A percentile compares a stretch with the other conserved stretches of the same genome.
Evolutionary conservation across 2,329 filamentous ascomycete genomes (phyloP).

Genomic region (Arthrinium phaeospermum): DNA sequence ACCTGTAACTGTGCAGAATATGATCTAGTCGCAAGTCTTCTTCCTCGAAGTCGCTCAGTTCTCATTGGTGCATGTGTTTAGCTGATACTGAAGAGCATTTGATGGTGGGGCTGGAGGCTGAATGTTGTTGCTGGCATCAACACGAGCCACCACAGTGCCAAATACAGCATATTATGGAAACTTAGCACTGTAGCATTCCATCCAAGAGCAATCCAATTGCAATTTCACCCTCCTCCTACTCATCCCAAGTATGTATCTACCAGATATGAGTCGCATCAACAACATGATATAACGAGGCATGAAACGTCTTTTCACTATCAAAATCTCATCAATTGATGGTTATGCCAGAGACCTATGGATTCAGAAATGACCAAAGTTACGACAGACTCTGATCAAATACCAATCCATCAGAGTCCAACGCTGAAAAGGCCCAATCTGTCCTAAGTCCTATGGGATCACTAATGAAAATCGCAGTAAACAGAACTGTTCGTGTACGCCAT

Average conservation of each 20-base stretch:
- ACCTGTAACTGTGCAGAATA: background rate
- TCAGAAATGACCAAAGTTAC: background rate
- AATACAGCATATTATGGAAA: background rate
- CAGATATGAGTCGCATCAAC: background rate
- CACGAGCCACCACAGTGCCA: conserved; percentile 3
- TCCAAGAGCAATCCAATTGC: background rate
- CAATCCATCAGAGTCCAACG: conserved; percentile 12
- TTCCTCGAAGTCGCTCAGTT: background rate
- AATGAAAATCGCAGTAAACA: conserved; percentile 8
- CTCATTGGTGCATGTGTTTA: conserved; percentile 10
- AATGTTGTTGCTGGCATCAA: conserved; percentile 13
- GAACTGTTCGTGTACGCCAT: background rate
- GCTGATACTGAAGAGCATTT: conserved; percentile 11
- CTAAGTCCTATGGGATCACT: background rate
- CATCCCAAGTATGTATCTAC: background rate
- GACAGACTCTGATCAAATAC: conserved; percentile 1
- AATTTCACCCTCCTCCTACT: background rate
- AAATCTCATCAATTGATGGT: background rate
- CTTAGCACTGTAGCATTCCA: background rate
- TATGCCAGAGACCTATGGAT: background rate
- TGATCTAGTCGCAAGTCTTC: background rate
- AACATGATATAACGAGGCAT: background rate
- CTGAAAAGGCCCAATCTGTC: background rate
- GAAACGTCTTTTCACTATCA: background rate
- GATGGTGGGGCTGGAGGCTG: conserved; percentile 4